Evolutionary conservation across 148 eudicot species (phyloP).

Genomic region (Dianthus caryophyllus): DNA sequence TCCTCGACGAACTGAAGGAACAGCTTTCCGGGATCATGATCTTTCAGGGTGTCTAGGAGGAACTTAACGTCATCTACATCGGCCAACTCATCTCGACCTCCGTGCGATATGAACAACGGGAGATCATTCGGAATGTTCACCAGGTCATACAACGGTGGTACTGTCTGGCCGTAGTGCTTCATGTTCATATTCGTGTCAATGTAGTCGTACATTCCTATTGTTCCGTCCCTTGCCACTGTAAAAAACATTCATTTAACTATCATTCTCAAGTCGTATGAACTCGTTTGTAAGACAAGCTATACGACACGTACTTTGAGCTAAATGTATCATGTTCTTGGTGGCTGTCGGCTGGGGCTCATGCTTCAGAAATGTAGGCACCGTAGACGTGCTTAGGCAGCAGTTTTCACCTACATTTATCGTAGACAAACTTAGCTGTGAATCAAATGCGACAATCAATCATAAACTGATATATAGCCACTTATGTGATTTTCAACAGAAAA

Average conservation of each 20-base stretch:
- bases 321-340: slow-evolving; percentile 72
- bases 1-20: slow-evolving; percentile 37
- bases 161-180: slow-evolving; percentile 42
- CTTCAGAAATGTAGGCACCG: slow-evolving; percentile 28
- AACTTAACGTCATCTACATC: slow-evolving; percentile 51
- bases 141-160: slow-evolving; percentile 50
- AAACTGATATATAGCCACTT: not conserved
- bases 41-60: slow-evolving; percentile 36
- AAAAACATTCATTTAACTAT: not conserved
- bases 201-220: slow-evolving; percentile 47
- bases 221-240: slow-evolving; percentile 55
- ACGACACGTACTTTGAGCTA: slow-evolving; percentile 58
- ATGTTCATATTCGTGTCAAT: slow-evolving; percentile 30
- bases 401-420: slow-evolving; percentile 38
- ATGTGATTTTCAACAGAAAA: not conserved
- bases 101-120: slow-evolving; percentile 50
- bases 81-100: slow-evolving; percentile 55
- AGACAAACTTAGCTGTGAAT: not conserved
- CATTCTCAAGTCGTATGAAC: not conserved
- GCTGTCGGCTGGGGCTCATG: slow-evolving; percentile 64
- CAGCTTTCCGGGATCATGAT: slow-evolving; percentile 47
- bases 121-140: slow-evolving; percentile 41
- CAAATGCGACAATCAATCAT: not conserved
- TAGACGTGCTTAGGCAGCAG: slow-evolving; percentile 59
- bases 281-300: too few relatives aligned